Evolutionary conservation across 2,329 filamentous ascomycete species (phyloP).

Genomic region (Aspergillus fructus): DNA sequence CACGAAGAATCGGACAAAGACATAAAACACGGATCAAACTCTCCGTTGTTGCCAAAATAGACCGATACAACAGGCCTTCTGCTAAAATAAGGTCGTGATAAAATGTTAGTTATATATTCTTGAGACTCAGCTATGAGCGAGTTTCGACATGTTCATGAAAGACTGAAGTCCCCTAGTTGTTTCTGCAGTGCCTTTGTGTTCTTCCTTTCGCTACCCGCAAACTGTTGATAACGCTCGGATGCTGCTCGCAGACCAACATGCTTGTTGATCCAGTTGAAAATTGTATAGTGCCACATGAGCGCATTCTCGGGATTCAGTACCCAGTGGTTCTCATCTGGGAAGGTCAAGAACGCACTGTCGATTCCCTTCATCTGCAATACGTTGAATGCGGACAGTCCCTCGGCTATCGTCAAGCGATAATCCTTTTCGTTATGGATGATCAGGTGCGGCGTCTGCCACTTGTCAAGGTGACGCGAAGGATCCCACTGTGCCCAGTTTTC

Average conservation of each 20-base stretch:
- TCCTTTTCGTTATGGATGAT: slow-evolving; percentile 90
- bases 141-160: slow-evolving; percentile 9
- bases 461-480: slow-evolving; percentile 53
- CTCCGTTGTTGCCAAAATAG: slow-evolving; percentile 11
- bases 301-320: slow-evolving; percentile 90
- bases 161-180: slow-evolving; percentile 19
- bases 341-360: slow-evolving; percentile 75
- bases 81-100: background rate
- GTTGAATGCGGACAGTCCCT: slow-evolving; percentile 83
- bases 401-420: slow-evolving; percentile 80
- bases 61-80: background rate
- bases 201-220: slow-evolving; percentile 1
- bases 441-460: slow-evolving; percentile 86
- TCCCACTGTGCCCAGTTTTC: slow-evolving; percentile 59
- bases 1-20: slow-evolving; percentile 3
- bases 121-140: background rate
- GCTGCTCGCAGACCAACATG: slow-evolving; percentile 54
- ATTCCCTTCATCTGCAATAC: slow-evolving; percentile 74
- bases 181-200: slow-evolving; percentile 10
- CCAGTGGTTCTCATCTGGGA: slow-evolving; percentile 80
- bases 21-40: background rate
- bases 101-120: background rate
- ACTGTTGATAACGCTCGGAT: slow-evolving; percentile 28
- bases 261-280: slow-evolving; percentile 72
- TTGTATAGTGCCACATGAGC: slow-evolving; percentile 83